Evolutionary conservation across 352 stramenopile genomes (phyloP).

Genomic region (Pythium grandisporangium): DNA sequence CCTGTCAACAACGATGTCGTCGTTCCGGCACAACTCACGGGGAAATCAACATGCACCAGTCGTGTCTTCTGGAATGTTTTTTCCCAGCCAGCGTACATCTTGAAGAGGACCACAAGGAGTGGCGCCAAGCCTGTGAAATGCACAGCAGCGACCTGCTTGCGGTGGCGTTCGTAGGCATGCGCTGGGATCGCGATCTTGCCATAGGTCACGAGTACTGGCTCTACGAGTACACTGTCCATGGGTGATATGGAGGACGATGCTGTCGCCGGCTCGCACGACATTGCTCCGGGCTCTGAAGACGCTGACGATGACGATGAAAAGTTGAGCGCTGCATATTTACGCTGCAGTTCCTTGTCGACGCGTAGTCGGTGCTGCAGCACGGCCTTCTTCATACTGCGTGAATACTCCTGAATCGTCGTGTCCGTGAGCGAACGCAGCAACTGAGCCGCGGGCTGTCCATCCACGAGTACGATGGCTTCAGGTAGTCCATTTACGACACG

Average conservation of each 20-base stretch:
- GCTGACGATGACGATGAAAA: too few relatives aligned
- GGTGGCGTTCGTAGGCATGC: slow-evolving; percentile 51
- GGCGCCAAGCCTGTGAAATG: slow-evolving; percentile 55
- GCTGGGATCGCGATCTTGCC: slow-evolving; percentile 77
- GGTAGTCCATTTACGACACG: slow-evolving; percentile 78
- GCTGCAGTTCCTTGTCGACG: slow-evolving; percentile 39
- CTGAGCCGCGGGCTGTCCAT: slow-evolving; percentile 41
- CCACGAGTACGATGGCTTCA: slow-evolving; percentile 37
- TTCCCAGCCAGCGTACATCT: slow-evolving; percentile 88
- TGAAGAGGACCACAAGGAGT: slow-evolving; percentile 72
- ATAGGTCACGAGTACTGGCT: slow-evolving; percentile 23
- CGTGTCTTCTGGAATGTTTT: slow-evolving; percentile 74
- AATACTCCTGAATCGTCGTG: slow-evolving; percentile 85
- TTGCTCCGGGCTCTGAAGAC: too few relatives aligned
- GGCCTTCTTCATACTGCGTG: slow-evolving; percentile 89
- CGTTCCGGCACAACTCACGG: neutral
- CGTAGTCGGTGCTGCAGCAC: slow-evolving; percentile 63
- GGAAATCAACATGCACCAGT: slow-evolving; percentile 56
- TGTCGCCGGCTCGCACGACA: slow-evolving; percentile 13
- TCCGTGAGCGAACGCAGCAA: slow-evolving; percentile 83
- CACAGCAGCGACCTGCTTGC: slow-evolving; percentile 24
- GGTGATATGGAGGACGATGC: too few relatives aligned
- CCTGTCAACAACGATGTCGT: too few relatives aligned
- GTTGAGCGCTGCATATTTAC: slow-evolving; percentile 63
- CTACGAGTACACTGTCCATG: too few relatives aligned